Evolutionary conservation across 1,139 yeast species (phyloP).

Genomic region (Candida mesenterica): DNA sequence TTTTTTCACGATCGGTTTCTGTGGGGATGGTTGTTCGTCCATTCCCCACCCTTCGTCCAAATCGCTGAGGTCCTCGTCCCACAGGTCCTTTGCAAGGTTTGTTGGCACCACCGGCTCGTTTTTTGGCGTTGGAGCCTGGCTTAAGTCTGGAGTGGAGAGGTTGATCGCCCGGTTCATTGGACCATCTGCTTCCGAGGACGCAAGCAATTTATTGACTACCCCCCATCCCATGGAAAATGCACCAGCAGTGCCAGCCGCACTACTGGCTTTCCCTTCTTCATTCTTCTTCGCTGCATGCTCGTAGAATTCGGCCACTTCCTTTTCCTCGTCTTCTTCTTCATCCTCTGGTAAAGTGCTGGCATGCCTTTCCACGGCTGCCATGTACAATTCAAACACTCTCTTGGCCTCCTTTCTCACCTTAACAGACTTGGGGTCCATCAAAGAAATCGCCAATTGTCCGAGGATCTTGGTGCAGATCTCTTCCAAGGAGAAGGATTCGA

Average conservation of each 20-base stretch:
- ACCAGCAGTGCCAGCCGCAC: constrained; percentile 9
- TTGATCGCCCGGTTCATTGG: constrained; percentile 38
- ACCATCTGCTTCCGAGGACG: constrained; percentile 32
- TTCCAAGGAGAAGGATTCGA: constrained; percentile 67
- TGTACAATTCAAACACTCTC: constrained; percentile 60
- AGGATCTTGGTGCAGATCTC: constrained; percentile 81
- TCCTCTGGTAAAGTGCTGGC: constrained; percentile 54
- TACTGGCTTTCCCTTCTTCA: constrained; percentile 3
- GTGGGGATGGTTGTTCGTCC: constrained; percentile 16
- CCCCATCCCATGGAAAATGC: constrained; percentile 35
- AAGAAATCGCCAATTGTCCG: constrained; percentile 80
- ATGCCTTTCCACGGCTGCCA: constrained; percentile 62
- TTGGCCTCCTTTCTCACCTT: constrained; percentile 74
- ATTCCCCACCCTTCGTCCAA: constrained; percentile 33
- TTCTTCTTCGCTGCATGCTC: constrained; percentile 23
- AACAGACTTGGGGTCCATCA: constrained; percentile 67
- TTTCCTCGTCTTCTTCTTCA: constrained; percentile 42
- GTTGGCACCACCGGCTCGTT: constrained; percentile 13
- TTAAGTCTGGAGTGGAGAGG: constrained; percentile 43
- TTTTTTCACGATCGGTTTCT: not conserved
- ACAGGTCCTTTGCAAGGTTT: constrained; percentile 7
- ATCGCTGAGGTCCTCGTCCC: constrained; percentile 17
- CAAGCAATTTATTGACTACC: constrained; percentile 36
- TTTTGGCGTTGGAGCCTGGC: constrained; percentile 26
- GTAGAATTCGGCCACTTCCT: constrained; percentile 29